Evolutionary conservation across 140 eudicot species (phyloP).

Genomic region (Flaveria floridana): DNA sequence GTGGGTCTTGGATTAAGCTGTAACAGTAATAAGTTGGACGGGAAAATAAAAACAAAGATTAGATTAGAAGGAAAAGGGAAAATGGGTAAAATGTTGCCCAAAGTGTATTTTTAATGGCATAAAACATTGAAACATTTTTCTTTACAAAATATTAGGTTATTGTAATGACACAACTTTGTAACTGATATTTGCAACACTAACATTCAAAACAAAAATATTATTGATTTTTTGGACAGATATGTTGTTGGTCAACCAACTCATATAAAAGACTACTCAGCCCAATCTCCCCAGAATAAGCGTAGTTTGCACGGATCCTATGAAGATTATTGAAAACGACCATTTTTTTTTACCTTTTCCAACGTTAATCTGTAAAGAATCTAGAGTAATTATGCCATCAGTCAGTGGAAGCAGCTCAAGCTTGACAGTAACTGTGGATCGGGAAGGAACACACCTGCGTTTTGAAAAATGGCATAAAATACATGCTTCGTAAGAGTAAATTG

Average conservation of each 20-base stretch:
- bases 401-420: constrained; percentile 91
- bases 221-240: not conserved
- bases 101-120: not conserved
- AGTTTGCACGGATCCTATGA: not conserved
- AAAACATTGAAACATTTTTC: not conserved
- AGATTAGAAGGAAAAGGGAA: not conserved
- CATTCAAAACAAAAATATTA: not conserved
- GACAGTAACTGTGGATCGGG: constrained; percentile 68
- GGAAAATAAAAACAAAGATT: not conserved
- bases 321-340: not conserved
- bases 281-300: not conserved
- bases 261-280: not conserved
- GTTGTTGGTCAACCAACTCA: not conserved
- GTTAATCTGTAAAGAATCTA: constrained; percentile 81
- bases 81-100: not conserved
- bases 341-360: constrained; percentile 65
- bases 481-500: not conserved
- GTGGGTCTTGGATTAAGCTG: not conserved
- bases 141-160: not conserved
- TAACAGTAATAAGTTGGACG: not conserved
- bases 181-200: not conserved
- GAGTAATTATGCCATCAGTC: constrained; percentile 83
- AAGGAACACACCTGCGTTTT: constrained; percentile 69
- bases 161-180: not conserved
- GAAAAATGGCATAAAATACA: constrained; percentile 1